phyloP scores from a whole-genome alignment of 2,329 filamentous ascomycete species.

The Graphium sp. region DNA sequence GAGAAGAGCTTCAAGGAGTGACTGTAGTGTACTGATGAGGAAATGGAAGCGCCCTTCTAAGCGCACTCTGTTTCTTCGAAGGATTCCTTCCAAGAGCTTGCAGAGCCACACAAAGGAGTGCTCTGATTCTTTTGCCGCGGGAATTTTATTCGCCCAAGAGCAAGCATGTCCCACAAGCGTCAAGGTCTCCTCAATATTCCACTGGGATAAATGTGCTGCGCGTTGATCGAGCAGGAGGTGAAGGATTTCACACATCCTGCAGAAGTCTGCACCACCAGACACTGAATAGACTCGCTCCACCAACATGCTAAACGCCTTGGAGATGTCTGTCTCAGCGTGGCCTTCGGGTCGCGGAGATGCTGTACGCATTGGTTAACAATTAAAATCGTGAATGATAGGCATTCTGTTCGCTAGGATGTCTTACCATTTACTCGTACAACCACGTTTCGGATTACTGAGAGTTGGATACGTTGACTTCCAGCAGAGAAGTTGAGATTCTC shows the following conservation, averaged over 20 bases:
- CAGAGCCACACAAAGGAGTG: constrained; percentile 28
- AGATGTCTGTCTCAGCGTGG: too few relatives aligned
- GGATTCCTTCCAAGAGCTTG: constrained; percentile 35
- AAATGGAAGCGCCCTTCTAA: constrained; percentile 46
- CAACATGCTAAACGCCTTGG: constrained; percentile 23
- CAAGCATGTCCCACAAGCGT: constrained; percentile 18
- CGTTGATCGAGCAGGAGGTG: constrained; percentile 30
- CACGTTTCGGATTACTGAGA: constrained; percentile 25
- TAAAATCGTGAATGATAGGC: too few relatives aligned
- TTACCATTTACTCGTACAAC: constrained; percentile 21
- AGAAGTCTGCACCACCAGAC: constrained; percentile 12
- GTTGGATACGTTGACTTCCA: too few relatives aligned
- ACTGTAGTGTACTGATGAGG: constrained; percentile 33
- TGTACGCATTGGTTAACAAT: too few relatives aligned
- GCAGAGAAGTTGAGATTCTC: constrained; percentile 12
- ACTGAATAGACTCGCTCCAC: constrained; percentile 3
- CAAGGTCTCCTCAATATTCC: constrained; percentile 38
- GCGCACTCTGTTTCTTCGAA: constrained; percentile 42
- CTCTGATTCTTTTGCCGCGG: constrained; percentile 12
- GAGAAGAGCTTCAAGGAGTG: constrained; percentile 37
- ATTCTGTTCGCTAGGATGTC: constrained; percentile 3
- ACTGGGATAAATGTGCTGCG: constrained; percentile 33
- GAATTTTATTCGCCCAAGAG: constrained; percentile 13
- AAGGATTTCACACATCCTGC: constrained; percentile 22
- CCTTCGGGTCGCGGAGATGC: too few relatives aligned